Conservation (phyloP, 179 eudicot genomes). For the Dionaea muscipula region DNA sequence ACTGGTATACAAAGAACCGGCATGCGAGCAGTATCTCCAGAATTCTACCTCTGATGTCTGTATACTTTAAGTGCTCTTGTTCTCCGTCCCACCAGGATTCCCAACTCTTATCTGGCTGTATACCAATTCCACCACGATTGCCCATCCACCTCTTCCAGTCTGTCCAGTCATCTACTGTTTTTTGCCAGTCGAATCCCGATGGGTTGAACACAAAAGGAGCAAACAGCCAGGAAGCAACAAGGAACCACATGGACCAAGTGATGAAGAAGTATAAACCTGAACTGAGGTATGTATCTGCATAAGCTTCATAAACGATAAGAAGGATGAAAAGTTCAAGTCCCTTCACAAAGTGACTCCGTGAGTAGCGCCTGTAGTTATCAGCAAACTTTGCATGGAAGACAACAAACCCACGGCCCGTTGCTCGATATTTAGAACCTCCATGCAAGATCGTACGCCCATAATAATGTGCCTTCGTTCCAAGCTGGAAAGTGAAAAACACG, state of each 20-base stretch:
- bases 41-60: conserved; percentile 20
- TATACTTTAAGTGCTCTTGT: conserved; percentile 27
- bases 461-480: conserved; percentile 85
- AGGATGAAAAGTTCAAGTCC: conserved; percentile 84
- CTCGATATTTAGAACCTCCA: conserved; percentile 82
- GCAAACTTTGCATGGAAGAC: conserved; percentile 93
- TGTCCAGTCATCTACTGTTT: conserved; percentile 25
- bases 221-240: conserved; percentile 43
- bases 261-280: conserved; percentile 54
- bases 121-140: conserved; percentile 25
- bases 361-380: conserved; percentile 77
- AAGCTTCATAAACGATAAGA: conserved; percentile 67
- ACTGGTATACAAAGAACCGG: conserved; percentile 38
- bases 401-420: conserved; percentile 90
- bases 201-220: conserved; percentile 19
- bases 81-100: conserved; percentile 44
- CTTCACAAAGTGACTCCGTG: conserved; percentile 94
- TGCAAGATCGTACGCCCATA: conserved; percentile 80
- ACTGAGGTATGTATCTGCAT: conserved; percentile 46
- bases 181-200: conserved; percentile 29
- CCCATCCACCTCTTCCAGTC: conserved; percentile 27
- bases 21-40: conserved; percentile 23
- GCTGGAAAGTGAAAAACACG: conserved; percentile 78
- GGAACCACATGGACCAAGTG: conserved; percentile 77
- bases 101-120: conserved; percentile 37